Conservation (phyloP, 768 basidiomycete species). For the Kockovaella imperatae region DNA sequence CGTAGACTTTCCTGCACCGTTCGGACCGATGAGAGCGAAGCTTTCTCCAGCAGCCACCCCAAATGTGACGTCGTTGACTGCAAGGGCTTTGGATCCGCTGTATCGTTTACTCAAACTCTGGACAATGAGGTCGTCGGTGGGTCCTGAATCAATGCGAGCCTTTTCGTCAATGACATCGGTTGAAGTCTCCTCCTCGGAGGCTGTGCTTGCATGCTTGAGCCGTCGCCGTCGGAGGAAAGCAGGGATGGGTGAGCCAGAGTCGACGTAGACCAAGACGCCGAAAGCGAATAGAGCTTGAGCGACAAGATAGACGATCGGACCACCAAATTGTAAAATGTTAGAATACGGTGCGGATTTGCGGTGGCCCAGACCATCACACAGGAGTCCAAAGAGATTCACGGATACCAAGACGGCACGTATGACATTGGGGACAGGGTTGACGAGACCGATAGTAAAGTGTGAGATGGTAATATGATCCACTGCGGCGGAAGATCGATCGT, state of each 20-base stretch:
- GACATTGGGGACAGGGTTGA: slow-evolving; percentile 56
- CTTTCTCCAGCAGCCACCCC: slow-evolving; percentile 58
- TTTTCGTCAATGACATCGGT: slow-evolving; percentile 56
- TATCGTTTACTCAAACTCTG: slow-evolving; percentile 60
- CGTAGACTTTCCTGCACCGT: slow-evolving; percentile 77
- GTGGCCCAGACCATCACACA: slow-evolving; percentile 55
- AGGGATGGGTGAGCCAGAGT: slow-evolving; percentile 56
- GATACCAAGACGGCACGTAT: slow-evolving; percentile 64
- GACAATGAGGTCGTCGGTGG: slow-evolving; percentile 55
- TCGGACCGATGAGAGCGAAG: slow-evolving; percentile 69
- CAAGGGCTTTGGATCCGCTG: slow-evolving; percentile 47
- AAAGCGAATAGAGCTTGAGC: slow-evolving; percentile 56
- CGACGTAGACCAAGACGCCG: slow-evolving; percentile 60
- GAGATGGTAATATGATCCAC: slow-evolving; percentile 55
- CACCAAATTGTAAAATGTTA: slow-evolving; percentile 58
- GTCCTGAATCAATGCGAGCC: slow-evolving; percentile 45
- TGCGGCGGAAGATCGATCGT: slow-evolving; percentile 57
- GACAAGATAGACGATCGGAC: slow-evolving; percentile 67
- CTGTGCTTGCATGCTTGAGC: not conserved
- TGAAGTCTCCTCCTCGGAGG: not conserved
- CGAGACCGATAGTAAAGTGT: slow-evolving; percentile 61
- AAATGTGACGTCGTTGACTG: slow-evolving; percentile 67
- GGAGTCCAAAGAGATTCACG: slow-evolving; percentile 65
- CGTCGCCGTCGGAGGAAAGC: slow-evolving; percentile 30
- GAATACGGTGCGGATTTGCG: slow-evolving; percentile 52